Conservation (phyloP, 2,329 filamentous ascomycete genomes). For the Dothistroma pini region DNA sequence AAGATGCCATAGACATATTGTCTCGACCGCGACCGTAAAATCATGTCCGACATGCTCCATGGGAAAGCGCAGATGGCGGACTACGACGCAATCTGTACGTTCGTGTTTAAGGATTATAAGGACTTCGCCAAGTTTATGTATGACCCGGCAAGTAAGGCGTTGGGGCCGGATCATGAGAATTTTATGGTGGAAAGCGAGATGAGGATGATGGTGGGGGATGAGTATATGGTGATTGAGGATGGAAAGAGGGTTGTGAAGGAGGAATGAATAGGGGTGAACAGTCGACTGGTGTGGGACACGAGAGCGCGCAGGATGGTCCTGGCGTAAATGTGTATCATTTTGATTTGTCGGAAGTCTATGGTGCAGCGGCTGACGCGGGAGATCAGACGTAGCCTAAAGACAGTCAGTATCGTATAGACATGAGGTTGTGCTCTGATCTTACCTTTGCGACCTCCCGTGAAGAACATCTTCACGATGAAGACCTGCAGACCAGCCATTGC, state of each 20-base stretch:
- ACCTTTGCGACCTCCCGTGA: slow-evolving; percentile 78
- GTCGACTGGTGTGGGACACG: no score
- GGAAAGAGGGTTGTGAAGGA: slow-evolving; percentile 37
- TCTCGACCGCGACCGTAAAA: slow-evolving; percentile 42
- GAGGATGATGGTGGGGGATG: slow-evolving; percentile 47
- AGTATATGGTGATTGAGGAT: slow-evolving; percentile 35
- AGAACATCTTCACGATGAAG: slow-evolving; percentile 97
- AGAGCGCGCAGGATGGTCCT: no score
- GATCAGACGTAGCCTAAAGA: slow-evolving; percentile 23
- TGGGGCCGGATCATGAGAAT: slow-evolving; percentile 36
- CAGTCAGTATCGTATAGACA: not conserved
- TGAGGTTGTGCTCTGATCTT: not conserved
- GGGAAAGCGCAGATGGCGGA: slow-evolving; percentile 43
- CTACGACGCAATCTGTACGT: slow-evolving; percentile 49
- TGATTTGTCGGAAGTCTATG: not conserved
- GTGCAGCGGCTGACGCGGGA: slow-evolving; percentile 14
- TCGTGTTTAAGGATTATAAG: slow-evolving; percentile 46
- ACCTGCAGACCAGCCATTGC: slow-evolving; percentile 96
- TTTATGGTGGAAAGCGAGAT: slow-evolving; percentile 38
- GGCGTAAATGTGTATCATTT: not conserved
- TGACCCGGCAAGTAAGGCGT: slow-evolving; percentile 43
- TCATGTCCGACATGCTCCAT: slow-evolving; percentile 45
- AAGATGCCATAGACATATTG: slow-evolving; percentile 41
- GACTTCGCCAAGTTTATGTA: slow-evolving; percentile 47
- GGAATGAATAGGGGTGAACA: slow-evolving; percentile 1